phyloP scores from a whole-genome alignment of 1,139 yeast genomes.

The Pichia sp. region DNA sequence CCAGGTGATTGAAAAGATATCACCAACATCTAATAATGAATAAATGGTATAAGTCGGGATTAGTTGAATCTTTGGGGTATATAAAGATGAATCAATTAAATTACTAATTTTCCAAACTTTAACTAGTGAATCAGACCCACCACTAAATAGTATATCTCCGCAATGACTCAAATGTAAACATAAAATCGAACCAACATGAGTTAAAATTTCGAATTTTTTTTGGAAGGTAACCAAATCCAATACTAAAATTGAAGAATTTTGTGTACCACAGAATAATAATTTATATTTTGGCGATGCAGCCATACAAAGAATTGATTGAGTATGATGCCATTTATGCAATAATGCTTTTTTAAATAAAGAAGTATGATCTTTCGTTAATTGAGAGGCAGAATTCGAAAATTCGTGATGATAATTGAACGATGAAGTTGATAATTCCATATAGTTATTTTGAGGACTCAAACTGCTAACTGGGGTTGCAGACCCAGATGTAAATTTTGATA shows the following conservation, averaged over 20 bases:
- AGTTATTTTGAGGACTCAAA: constrained; percentile 5
- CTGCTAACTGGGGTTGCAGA: constrained; percentile 5
- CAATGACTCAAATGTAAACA: constrained; percentile 55
- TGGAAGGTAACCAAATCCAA: constrained; percentile 64
- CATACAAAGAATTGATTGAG: constrained; percentile 71
- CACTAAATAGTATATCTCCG: constrained; percentile 65
- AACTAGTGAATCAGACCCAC: constrained; percentile 85
- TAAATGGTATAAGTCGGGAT: constrained; percentile 55
- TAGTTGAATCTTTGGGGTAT: constrained; percentile 6
- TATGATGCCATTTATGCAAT: constrained; percentile 72
- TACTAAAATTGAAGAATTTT: constrained; percentile 73
- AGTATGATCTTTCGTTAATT: constrained; percentile 13
- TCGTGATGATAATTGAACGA: constrained; percentile 15
- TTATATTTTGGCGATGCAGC: constrained; percentile 55
- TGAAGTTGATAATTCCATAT: not conserved
- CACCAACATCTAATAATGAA: constrained; percentile 85
- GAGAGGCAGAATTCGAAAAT: constrained; percentile 2
- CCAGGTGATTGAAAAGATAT: constrained; percentile 80
- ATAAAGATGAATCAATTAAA: constrained; percentile 4
- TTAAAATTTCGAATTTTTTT: constrained; percentile 39
- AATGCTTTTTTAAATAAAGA: constrained; percentile 11
- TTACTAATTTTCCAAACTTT: constrained; percentile 67
- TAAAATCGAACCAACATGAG: constrained; percentile 63
- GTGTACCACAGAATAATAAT: constrained; percentile 85
- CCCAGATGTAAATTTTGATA: not conserved